phyloP scores from a whole-genome alignment of 345 rosid genomes.

The Eucalyptus lansdowneana region DNA sequence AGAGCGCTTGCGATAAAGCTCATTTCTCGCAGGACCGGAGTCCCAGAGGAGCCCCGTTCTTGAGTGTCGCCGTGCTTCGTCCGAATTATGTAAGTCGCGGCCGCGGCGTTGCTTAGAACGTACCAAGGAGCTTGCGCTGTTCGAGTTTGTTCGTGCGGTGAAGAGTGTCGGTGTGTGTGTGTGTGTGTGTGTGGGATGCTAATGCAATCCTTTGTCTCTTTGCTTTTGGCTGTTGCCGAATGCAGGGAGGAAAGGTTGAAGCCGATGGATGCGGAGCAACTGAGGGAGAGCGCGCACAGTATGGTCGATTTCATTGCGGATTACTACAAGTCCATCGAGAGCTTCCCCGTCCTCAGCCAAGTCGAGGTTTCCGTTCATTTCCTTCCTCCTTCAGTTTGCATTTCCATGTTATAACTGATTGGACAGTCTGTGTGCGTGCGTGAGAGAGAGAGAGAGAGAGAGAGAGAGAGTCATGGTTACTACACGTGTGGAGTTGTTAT shows the following conservation, averaged over 20 bases:
- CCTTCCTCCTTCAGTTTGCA: neutral
- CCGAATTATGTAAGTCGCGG: neutral
- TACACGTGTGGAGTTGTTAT: neutral
- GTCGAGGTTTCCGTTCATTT: conserved; percentile 30
- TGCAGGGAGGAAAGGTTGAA: conserved; percentile 2
- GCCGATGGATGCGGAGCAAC: conserved; percentile 70
- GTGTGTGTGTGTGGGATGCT: neutral
- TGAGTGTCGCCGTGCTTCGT: neutral
- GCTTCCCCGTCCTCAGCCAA: conserved; percentile 84
- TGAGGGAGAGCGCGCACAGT: conserved; percentile 57
- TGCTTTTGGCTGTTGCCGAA: neutral
- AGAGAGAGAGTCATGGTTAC: neutral
- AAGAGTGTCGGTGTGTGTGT: neutral
- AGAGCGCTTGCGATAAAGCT: neutral
- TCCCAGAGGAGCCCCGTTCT: neutral
- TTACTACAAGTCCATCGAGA: conserved; percentile 67
- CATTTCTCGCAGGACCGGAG: neutral
- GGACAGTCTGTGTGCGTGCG: neutral
- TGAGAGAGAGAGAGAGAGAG: neutral
- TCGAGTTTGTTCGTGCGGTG: neutral
- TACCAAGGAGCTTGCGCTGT: neutral
- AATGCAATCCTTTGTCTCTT: neutral
- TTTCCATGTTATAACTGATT: neutral
- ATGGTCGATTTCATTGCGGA: conserved; percentile 97
- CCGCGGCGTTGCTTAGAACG: neutral